A percentile compares a stretch with the other conserved stretches of the same genome.
Evolutionary conservation across 225 moss, liverwort and hornwort species (phyloP).

Genomic region (Polytrichum commune): DNA sequence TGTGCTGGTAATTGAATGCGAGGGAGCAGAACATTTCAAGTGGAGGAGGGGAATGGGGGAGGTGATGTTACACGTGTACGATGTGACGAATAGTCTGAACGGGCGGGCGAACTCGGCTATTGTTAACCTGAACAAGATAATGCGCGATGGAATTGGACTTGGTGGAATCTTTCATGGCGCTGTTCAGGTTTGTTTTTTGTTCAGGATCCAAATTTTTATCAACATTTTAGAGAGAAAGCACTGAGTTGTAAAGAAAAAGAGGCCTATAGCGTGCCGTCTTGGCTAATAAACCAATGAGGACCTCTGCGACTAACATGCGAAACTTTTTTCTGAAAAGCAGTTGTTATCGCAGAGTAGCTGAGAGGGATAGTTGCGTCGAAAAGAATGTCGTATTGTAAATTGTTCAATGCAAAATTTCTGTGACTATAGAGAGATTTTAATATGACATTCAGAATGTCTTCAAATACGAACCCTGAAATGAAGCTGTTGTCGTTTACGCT

Average conservation of each 20-base stretch:
- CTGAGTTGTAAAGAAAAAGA: neutral
- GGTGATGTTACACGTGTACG: constrained; percentile 86
- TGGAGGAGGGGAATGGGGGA: constrained; percentile 45
- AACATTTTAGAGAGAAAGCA: neutral
- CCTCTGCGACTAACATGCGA: neutral
- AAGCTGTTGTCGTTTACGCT: too few relatives aligned
- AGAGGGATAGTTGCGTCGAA: neutral
- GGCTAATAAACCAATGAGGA: neutral
- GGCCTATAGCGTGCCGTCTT: neutral
- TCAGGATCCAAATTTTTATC: neutral
- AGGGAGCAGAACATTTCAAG: neutral
- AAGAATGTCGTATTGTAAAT: neutral
- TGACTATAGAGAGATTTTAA: too few relatives aligned
- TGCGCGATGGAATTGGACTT: constrained; percentile 93
- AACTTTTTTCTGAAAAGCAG: neutral
- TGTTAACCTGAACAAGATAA: constrained; percentile 71
- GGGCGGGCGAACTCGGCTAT: constrained; percentile 77
- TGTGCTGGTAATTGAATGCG: neutral
- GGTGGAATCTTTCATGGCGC: constrained; percentile 98
- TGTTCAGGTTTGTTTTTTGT: constrained; percentile 58
- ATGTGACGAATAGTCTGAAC: constrained; percentile 84
- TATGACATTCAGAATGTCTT: too few relatives aligned
- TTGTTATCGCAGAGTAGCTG: neutral
- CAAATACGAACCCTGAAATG: too few relatives aligned
- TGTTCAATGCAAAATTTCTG: neutral